Evolutionary conservation across 371 early-diverging fungal genomes (phyloP), one percentile per base, ranked within the genome.

Genomic region (Fennellomyces sp.): DNA sequence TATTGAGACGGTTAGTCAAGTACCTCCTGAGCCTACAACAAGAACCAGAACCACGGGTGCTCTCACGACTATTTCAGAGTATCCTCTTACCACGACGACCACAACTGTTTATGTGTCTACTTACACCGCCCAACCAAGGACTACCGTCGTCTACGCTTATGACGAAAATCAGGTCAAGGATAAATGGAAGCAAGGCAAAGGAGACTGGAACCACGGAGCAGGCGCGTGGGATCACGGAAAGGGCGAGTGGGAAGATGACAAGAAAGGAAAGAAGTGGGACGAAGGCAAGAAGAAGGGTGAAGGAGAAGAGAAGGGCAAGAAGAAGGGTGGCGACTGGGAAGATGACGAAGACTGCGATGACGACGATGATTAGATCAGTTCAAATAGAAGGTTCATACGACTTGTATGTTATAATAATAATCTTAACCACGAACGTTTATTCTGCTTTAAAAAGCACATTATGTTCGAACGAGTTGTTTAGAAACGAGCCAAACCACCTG

Each of bases 401-500:
- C n/a, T n/a, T n/a, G n/a, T n/a, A n/a, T n/a, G n/a, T n/a, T n/a
- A n/a, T n/a, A n/a, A n/a, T n/a, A n/a, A n/a, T n/a, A n/a, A n/a
- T n/a, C n/a, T n/a, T n/a, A n/a, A n/a, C n/a, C n/a, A n/a, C n/a
- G n/a, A n/a, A n/a, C n/a, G 35, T 33, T 33, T 33, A 33, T 33
- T 33, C 35, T n/a, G 38, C 38, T 10, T 36, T 36, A n/a, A 36
- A 36, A 11, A 36, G 10, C n/a, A 36, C 38, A 36, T 36, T 36
- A 36, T 36, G 10, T 36, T 36, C 38, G 17, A 8, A 45, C 7
- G 23, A 15, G 17, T 45, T 45, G 26, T 13, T 35, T 81, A 88
- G 66, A 89, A 84, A 4, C 79, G 72, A 2, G 82, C 83, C 28
- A 66, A 72, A 15, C 73, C 83, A 52, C 76, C 80, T 33, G 86